phyloP scores from a whole-genome alignment of 169 alveolate species.

The Plasmodium berghei region DNA sequence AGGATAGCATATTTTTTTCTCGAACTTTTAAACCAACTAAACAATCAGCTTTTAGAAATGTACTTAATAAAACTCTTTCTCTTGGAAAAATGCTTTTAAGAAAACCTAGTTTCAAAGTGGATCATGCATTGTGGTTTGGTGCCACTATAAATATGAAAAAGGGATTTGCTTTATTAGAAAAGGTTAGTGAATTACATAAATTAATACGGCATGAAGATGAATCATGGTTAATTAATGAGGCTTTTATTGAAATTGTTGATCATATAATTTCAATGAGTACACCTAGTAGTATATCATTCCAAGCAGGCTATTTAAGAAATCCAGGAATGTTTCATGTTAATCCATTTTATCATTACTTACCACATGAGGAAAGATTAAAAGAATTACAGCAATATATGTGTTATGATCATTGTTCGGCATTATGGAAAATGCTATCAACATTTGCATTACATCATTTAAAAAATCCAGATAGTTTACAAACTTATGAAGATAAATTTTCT shows the following conservation, averaged over 20 bases:
- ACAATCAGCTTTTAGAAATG: slow-evolving; percentile 78
- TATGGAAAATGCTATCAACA: slow-evolving; percentile 83
- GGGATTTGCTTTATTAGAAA: slow-evolving; percentile 75
- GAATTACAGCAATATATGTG: slow-evolving; percentile 87
- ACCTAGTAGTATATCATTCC: slow-evolving; percentile 21
- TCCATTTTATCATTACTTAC: slow-evolving; percentile 77
- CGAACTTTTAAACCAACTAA: slow-evolving; percentile 82
- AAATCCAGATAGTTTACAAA: slow-evolving; percentile 83
- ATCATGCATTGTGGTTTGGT: slow-evolving; percentile 88
- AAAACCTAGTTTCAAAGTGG: slow-evolving; percentile 78
- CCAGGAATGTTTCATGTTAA: slow-evolving; percentile 81
- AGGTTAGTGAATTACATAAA: slow-evolving; percentile 82
- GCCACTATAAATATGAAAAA: slow-evolving; percentile 78
- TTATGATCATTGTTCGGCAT: slow-evolving; percentile 84
- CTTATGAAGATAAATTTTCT: slow-evolving; percentile 82
- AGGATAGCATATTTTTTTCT: slow-evolving; percentile 81
- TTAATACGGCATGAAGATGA: slow-evolving; percentile 66
- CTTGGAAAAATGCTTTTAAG: slow-evolving; percentile 80
- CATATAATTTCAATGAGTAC: slow-evolving; percentile 47
- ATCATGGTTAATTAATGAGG: slow-evolving; percentile 75
- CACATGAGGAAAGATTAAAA: slow-evolving; percentile 80
- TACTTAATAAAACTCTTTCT: slow-evolving; percentile 74
- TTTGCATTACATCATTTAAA: slow-evolving; percentile 84
- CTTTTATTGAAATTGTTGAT: slow-evolving; percentile 68
- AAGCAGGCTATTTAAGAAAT: slow-evolving; percentile 32